A percentile compares a stretch with the other conserved stretches of the same genome.
phyloP scores from a whole-genome alignment of 2,329 filamentous ascomycete species.

The Fusarium hostae region DNA sequence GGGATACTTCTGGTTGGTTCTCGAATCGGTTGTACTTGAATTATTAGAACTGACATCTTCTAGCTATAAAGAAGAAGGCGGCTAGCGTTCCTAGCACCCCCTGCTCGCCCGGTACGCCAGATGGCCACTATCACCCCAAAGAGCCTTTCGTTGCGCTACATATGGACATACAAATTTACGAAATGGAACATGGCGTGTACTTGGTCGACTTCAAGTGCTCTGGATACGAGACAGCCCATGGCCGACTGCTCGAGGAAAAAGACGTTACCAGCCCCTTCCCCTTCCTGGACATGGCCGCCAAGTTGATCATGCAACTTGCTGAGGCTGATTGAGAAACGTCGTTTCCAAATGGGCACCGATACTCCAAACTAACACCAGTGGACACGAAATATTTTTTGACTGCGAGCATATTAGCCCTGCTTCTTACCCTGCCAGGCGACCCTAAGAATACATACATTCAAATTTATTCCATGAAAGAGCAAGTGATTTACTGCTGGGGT shows the following conservation, averaged over 20 bases:
- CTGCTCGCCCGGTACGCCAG: conserved; percentile 41
- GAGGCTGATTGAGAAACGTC: conserved; percentile 70
- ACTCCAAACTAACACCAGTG: background rate
- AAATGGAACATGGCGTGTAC: conserved; percentile 91
- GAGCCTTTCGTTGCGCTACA: conserved; percentile 86
- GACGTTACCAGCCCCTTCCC: conserved; percentile 95
- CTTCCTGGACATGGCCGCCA: conserved; percentile 92
- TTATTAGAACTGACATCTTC: conserved; percentile 38
- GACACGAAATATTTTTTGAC: background rate
- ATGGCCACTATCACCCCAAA: conserved; percentile 57
- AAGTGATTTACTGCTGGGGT: background rate
- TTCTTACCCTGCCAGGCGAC: background rate
- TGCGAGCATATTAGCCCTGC: background rate
- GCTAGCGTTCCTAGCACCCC: conserved; percentile 35
- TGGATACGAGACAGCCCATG: conserved; percentile 85
- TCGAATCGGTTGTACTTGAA: no score
- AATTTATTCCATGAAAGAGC: background rate
- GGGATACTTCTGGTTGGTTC: conserved; percentile 82
- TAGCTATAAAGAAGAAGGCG: conserved; percentile 43
- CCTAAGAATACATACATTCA: background rate
- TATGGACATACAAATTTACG: conserved; percentile 95
- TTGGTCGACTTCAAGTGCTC: conserved; percentile 99
- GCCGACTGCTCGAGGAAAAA: conserved; percentile 86
- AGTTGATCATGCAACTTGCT: conserved; percentile 91
- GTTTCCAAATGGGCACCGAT: background rate